Percentiles rank a stretch among this genome's conserved stretches.
phyloP scores from a whole-genome alignment of 2,329 filamentous ascomycete species.

The Phaeosphaeria sp. region DNA sequence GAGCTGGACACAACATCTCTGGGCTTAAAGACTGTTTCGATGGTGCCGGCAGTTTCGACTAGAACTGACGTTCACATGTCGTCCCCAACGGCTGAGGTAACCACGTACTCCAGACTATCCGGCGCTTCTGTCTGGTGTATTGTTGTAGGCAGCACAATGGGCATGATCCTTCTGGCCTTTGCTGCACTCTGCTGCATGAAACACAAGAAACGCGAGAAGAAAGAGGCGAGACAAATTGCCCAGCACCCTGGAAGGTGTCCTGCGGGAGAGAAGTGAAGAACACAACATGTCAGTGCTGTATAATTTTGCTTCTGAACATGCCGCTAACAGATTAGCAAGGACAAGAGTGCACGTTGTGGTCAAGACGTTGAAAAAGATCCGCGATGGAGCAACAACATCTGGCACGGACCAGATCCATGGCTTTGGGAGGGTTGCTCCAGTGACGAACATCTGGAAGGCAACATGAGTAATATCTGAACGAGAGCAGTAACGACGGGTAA shows the following conservation, averaged over 20 bases:
- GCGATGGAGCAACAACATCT: not conserved
- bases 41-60: not conserved
- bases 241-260: not conserved
- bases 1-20: not conserved
- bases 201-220: not conserved
- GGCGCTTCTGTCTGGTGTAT: constrained; percentile 5
- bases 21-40: not conserved
- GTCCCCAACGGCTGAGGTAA: not conserved
- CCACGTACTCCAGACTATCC: not conserved
- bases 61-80: no score
- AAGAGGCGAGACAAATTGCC: not conserved
- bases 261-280: not conserved
- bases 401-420: not conserved
- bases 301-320: not conserved
- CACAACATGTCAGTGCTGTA: not conserved
- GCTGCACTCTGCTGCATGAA: constrained; percentile 1
- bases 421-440: not conserved
- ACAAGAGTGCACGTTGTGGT: not conserved
- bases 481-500: not conserved
- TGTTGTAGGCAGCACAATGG: constrained; percentile 3
- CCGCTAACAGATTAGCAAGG: not conserved
- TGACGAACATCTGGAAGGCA: not conserved
- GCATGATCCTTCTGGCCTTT: constrained; percentile 3
- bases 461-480: not conserved
- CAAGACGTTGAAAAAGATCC: not conserved